A percentile compares a stretch with the other conserved stretches of the same genome.
These are phyloP conservation scores for Teratosphaeria epicoccoides DNA, from an alignment of 2,329 filamentous ascomycete genomes.

Conservation along the genomic window DNA sequence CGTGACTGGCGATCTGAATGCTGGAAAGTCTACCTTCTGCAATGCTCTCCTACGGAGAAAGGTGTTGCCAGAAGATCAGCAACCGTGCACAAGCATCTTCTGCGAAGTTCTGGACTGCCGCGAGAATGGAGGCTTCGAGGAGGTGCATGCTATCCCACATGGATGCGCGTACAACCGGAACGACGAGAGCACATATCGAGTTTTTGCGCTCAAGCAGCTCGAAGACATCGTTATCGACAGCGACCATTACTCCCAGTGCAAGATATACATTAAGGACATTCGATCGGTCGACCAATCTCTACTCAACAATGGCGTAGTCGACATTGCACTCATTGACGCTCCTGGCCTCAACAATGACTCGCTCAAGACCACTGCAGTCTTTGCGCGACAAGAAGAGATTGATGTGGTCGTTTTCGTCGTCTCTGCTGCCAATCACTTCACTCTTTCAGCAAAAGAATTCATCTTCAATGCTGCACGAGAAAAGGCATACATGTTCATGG, in stretches of 20 bases:
- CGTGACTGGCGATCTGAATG: slow-evolving; percentile 90
- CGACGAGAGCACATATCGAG: slow-evolving; percentile 88
- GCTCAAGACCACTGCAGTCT: slow-evolving; percentile 92
- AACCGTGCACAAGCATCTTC: slow-evolving; percentile 96
- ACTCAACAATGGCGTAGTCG: slow-evolving; percentile 93
- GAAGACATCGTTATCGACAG: slow-evolving; percentile 88
- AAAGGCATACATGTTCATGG: slow-evolving; percentile 98
- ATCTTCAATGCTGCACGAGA: slow-evolving; percentile 91
- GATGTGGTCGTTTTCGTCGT: slow-evolving; percentile 98
- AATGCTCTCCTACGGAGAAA: slow-evolving; percentile 92
- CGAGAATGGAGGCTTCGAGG: slow-evolving; percentile 83
- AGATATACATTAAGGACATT: slow-evolving; percentile 88
- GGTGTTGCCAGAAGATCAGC: slow-evolving; percentile 89
- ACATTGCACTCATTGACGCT: slow-evolving; percentile 94
- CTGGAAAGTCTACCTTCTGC: slow-evolving; percentile 97
- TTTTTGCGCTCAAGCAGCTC: slow-evolving; percentile 65
- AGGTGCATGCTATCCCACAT: slow-evolving; percentile 90
- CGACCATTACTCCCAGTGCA: slow-evolving; percentile 82
- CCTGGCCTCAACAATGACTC: slow-evolving; percentile 94
- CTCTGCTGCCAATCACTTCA: slow-evolving; percentile 95
- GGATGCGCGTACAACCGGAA: slow-evolving; percentile 70
- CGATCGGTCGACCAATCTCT: slow-evolving; percentile 84
- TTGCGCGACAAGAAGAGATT: slow-evolving; percentile 94
- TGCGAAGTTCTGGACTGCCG: slow-evolving; percentile 90
- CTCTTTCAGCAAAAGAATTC: slow-evolving; percentile 93